Conservation (phyloP, 192 early-diverging fungal genomes). For the Entomortierella parvispora region DNA sequence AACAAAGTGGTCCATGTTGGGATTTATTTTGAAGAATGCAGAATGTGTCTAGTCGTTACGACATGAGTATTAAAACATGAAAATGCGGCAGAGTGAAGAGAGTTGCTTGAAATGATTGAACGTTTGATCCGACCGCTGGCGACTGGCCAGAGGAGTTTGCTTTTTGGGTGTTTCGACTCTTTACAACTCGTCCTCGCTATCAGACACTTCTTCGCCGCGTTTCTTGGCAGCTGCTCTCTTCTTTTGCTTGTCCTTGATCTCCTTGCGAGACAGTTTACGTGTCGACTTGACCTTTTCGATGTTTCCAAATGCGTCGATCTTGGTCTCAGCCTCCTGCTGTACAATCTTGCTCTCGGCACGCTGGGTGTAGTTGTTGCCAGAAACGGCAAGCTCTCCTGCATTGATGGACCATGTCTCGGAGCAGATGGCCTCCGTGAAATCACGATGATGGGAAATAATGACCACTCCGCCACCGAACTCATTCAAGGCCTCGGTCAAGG, state of each 20-base stretch:
- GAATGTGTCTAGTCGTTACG: neutral
- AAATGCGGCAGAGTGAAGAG: neutral
- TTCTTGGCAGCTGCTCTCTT: slow-evolving; percentile 58
- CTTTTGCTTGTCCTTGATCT: slow-evolving; percentile 66
- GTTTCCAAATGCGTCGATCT: slow-evolving; percentile 80
- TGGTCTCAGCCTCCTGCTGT: slow-evolving; percentile 57
- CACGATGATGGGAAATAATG: slow-evolving; percentile 86
- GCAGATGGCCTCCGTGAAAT: slow-evolving; percentile 82
- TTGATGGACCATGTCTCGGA: slow-evolving; percentile 82
- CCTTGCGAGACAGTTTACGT: slow-evolving; percentile 60
- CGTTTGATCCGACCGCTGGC: no score
- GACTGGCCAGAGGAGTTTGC: neutral
- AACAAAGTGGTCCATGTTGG: no score
- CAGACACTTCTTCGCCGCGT: slow-evolving; percentile 62
- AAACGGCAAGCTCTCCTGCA: slow-evolving; percentile 64
- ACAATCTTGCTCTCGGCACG: slow-evolving; percentile 55
- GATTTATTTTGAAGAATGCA: no score
- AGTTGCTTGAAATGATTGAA: neutral
- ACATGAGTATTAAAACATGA: slow-evolving; percentile 1
- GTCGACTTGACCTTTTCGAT: slow-evolving; percentile 75
- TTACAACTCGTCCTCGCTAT: slow-evolving; percentile 56
- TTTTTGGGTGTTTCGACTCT: neutral
- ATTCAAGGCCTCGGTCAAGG: slow-evolving; percentile 76
- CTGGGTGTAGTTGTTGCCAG: slow-evolving; percentile 63
- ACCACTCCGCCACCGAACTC: slow-evolving; percentile 84